Evolutionary conservation across 2,329 filamentous ascomycete species (phyloP).

Genomic region (Fusarium pseudocircinatum): DNA sequence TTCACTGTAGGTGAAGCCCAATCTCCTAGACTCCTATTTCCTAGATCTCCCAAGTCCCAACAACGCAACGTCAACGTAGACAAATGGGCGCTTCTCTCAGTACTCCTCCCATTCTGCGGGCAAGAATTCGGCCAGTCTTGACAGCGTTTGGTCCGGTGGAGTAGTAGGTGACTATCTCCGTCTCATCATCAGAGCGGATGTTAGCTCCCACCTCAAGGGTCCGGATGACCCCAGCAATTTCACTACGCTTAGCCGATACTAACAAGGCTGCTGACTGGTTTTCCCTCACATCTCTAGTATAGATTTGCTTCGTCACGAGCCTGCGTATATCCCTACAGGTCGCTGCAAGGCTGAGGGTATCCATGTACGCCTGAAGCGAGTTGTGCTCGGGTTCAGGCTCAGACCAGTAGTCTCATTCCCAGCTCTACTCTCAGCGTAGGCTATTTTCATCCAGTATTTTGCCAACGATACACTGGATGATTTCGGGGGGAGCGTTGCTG

Average conservation of each 20-base stretch:
- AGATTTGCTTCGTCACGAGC: not conserved
- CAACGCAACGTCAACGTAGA: not conserved
- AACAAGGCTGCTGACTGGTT: not conserved
- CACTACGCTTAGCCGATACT: not conserved
- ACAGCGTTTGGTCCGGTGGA: too few species aligned
- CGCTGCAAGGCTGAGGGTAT: conserved; percentile 1
- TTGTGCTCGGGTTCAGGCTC: not conserved
- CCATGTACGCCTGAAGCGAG: not conserved
- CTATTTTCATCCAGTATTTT: not conserved
- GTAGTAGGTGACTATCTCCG: not conserved
- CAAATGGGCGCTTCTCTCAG: not conserved
- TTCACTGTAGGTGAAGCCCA: too few species aligned
- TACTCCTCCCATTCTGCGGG: not conserved
- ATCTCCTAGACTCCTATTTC: too few species aligned
- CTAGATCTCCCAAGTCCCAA: conserved; percentile 4
- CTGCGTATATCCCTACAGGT: not conserved
- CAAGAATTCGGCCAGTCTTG: too few species aligned
- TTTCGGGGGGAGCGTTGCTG: not conserved
- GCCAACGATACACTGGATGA: not conserved
- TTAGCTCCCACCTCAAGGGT: not conserved
- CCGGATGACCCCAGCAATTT: not conserved
- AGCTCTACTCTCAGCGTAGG: not conserved
- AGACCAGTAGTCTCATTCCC: not conserved
- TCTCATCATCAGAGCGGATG: not conserved
- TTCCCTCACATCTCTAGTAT: not conserved